A percentile compares a stretch with the other conserved stretches of the same genome.
Evolutionary conservation across 441 rosid species (phyloP).

Genomic region (Pelargonium australe): DNA sequence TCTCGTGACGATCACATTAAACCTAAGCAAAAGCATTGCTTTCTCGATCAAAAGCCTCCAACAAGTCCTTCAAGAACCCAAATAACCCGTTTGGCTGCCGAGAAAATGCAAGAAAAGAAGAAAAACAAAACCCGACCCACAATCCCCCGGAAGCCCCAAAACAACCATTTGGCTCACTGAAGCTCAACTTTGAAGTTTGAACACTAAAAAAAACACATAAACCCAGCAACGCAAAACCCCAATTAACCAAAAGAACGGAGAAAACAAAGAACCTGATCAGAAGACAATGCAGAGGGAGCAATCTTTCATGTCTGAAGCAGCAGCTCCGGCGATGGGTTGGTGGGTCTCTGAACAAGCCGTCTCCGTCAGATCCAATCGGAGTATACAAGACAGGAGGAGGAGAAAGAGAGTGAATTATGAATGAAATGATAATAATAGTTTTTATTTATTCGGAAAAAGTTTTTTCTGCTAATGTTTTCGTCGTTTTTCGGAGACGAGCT

Average conservation of each 20-base stretch:
- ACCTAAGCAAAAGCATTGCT: not conserved
- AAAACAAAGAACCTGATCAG: not conserved
- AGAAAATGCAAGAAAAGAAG: not conserved
- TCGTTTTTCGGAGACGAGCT: not conserved
- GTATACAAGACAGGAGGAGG: not conserved
- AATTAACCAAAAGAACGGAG: not conserved
- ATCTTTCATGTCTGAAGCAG: not conserved
- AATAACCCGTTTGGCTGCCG: not conserved
- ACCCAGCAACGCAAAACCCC: not conserved
- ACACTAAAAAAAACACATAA: not conserved
- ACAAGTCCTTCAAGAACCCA: not conserved
- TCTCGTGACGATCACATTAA: not conserved
- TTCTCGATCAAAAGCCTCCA: not conserved
- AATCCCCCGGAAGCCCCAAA: not conserved
- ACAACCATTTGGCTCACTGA: not conserved
- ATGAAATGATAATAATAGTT: not conserved
- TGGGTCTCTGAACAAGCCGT: not conserved
- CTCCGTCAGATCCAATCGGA: constrained; percentile 2
- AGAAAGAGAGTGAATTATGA: not conserved
- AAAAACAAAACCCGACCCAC: not conserved
- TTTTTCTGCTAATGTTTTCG: not conserved
- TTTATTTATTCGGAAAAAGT: not conserved
- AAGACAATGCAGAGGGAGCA: not conserved
- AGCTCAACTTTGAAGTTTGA: too few species aligned
- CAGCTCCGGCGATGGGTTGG: not conserved